Evolutionary conservation across 176 grass and related monocot species (phyloP).

Genomic region (Eragrostis curvula): DNA sequence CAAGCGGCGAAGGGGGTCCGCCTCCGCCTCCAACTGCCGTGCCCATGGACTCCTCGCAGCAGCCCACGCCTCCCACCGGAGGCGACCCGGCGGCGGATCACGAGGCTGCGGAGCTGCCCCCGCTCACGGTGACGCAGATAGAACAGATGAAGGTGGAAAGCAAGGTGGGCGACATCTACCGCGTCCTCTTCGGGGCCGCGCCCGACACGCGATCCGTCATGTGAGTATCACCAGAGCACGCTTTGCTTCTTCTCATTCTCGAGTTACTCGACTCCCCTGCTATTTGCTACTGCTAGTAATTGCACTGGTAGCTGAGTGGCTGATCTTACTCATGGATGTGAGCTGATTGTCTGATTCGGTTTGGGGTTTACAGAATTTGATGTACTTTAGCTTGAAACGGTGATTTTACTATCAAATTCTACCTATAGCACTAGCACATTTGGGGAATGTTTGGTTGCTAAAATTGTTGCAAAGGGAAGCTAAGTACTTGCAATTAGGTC

Average conservation of each 20-base stretch:
- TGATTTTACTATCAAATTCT: background rate
- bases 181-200: conserved; percentile 50
- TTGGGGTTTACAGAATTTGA: background rate
- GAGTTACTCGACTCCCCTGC: background rate
- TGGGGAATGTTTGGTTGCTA: background rate
- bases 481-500: conserved; percentile 8
- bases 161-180: conserved; percentile 73
- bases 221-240: background rate
- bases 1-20: background rate
- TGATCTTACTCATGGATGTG: conserved; percentile 19
- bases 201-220: conserved; percentile 57
- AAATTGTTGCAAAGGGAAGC: background rate
- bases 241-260: background rate
- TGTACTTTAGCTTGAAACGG: background rate
- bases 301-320: background rate
- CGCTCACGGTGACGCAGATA: conserved; percentile 74
- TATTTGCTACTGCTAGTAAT: background rate
- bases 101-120: conserved; percentile 29
- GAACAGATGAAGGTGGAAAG: conserved; percentile 81
- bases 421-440: background rate
- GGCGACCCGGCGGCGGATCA: background rate
- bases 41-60: conserved; percentile 49
- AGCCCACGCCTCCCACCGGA: conserved; percentile 11
- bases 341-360: background rate
- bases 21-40: conserved; percentile 5